Base-by-base conservation (phyloP, 2,329 filamentous ascomycete species). In the Daldinia sp. region DNA sequence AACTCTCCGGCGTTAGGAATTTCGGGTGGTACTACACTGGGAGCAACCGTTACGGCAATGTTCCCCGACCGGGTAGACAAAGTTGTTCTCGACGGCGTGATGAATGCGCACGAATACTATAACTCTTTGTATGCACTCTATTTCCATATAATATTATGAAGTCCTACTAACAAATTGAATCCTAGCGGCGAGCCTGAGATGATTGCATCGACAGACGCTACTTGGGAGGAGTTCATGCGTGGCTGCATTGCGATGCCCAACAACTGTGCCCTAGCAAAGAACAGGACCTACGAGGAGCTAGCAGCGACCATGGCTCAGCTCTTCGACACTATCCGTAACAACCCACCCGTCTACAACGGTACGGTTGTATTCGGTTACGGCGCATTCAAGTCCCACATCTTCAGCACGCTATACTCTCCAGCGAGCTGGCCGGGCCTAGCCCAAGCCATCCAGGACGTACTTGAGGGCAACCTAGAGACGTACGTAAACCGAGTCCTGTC, bases 51-150 rank as follows among this genome's bases (percentile, higher is more conserved):
- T 9, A 75, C 76, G 2, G 75, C 77, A 15, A 77, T 82, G 75
- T 80, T 80, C 61, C 80, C 79, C 2, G 76, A 80, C n/a, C 70
- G 75, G 34, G 71, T 81, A 11, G 77, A 78, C 27, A 73, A 71
- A 17, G 47, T 80, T 1, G 63, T 80, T 7, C 60, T 81, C 2
- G 79, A 81, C 62, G 76, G 76, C 49, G 72, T 75, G 4, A 53
- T 71, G 34, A 78, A 76, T 52, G 68, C 71, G 11, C 69, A 71
- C 21, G 63, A 77, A 49, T 78, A 76, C 61, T 77, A 73, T 41
- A 53, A 63, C 19, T 48, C 45, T 13, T 60, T 52, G 63, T 66
- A 59, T 11, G 63, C 27, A 10, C 7, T 17, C 17, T 29, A 17
- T 21, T 29, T 21, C 25, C 15, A 19, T 34, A 32, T 35, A 19